A percentile compares a stretch with the other conserved stretches of the same genome.
phyloP scores from a whole-genome alignment of 1,284 basidiomycete genomes.

The Tylopilus orsonianus region DNA sequence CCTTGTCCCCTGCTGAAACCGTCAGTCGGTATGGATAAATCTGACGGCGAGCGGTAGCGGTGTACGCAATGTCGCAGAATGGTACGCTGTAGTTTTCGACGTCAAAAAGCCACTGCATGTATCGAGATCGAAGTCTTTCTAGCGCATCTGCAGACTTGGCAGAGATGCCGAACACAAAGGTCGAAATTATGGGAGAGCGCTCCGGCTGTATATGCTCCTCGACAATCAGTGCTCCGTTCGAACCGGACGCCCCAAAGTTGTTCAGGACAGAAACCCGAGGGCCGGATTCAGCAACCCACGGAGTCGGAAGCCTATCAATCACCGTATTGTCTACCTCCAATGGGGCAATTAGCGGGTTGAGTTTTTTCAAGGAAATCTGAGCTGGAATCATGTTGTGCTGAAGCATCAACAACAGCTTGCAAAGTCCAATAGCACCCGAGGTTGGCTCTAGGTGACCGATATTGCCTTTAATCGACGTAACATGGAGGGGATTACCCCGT shows the following conservation, averaged over 20 bases:
- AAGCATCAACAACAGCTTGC: constrained; percentile 71
- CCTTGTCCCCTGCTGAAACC: constrained; percentile 40
- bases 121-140: constrained; percentile 45
- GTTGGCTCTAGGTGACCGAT: constrained; percentile 76
- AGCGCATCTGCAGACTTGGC: constrained; percentile 52
- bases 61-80: constrained; percentile 59
- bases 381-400: constrained; percentile 53
- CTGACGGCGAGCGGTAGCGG: constrained; percentile 61
- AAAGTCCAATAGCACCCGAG: constrained; percentile 67
- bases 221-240: constrained; percentile 61
- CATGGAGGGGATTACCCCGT: constrained; percentile 51
- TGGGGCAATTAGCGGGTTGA: constrained; percentile 57
- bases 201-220: constrained; percentile 44
- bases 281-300: constrained; percentile 42
- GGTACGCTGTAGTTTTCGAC: constrained; percentile 25
- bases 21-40: constrained; percentile 53
- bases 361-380: constrained; percentile 54
- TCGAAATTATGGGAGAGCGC: constrained; percentile 16
- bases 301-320: constrained; percentile 43
- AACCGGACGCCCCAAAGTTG: constrained; percentile 75
- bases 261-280: constrained; percentile 60
- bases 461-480: constrained; percentile 70
- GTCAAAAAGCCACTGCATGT: constrained; percentile 45
- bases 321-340: constrained; percentile 48
- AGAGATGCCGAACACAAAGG: constrained; percentile 59